Evolutionary conservation across 2,329 filamentous ascomycete genomes (phyloP).

Genomic region (Sporothrix phasma): DNA sequence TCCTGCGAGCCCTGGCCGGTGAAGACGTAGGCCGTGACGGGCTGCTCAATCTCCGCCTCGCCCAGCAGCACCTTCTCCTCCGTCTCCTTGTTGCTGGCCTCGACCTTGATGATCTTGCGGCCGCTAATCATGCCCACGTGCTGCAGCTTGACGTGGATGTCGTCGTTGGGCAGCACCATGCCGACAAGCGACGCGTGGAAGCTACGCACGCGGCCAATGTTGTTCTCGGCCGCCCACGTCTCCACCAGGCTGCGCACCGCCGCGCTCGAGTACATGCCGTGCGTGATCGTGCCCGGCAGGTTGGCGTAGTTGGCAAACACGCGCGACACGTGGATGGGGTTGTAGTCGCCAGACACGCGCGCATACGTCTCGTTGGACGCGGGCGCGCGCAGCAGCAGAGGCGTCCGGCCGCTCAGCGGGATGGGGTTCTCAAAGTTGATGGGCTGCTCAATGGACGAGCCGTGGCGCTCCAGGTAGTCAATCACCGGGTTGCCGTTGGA

Average conservation of each 20-base stretch:
- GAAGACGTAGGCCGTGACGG: conserved; percentile 93
- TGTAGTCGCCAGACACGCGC: conserved; percentile 94
- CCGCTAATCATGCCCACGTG: conserved; percentile 96
- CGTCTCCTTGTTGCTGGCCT: conserved; percentile 88
- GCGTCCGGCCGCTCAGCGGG: conserved; percentile 83
- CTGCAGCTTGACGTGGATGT: conserved; percentile 88
- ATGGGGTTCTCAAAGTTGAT: conserved; percentile 97
- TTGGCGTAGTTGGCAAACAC: conserved; percentile 95
- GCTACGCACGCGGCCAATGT: conserved; percentile 90
- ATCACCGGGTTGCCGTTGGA: conserved; percentile 96
- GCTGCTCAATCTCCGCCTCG: conserved; percentile 96
- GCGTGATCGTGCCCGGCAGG: conserved; percentile 91
- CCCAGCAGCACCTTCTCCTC: conserved; percentile 93
- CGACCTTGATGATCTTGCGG: conserved; percentile 98
- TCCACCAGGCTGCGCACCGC: conserved; percentile 92
- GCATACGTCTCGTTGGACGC: conserved; percentile 97
- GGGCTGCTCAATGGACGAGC: conserved; percentile 87
- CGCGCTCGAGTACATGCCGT: conserved; percentile 98
- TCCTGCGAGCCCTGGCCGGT: conserved; percentile 98
- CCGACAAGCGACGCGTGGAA: conserved; percentile 96
- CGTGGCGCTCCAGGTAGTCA: conserved; percentile 88
- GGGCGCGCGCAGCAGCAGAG: conserved; percentile 79
- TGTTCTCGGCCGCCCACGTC: conserved; percentile 98
- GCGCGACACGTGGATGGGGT: conserved; percentile 95
- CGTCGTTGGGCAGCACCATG: conserved; percentile 96